Conservation (phyloP, 1,284 basidiomycete species). For the Inonotus hispidus region DNA sequence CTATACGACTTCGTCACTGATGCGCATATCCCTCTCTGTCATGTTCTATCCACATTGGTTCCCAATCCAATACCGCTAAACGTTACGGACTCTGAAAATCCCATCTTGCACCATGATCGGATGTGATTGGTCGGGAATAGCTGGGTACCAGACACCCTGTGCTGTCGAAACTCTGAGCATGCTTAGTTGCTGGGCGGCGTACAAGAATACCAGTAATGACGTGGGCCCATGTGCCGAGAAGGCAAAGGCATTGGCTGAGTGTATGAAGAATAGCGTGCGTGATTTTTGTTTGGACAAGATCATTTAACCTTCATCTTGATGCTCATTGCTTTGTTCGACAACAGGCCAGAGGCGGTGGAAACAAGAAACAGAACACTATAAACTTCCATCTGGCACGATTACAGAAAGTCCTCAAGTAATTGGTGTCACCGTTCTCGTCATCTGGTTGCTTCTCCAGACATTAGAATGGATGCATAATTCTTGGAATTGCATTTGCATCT, state of each 20-base stretch:
- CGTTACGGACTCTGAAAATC: neutral
- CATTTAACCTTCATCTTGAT: neutral
- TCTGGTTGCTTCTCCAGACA: no score
- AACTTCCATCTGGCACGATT: slow-evolving; percentile 82
- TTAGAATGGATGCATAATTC: no score
- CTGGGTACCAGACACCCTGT: slow-evolving; percentile 54
- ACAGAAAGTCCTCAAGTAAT: slow-evolving; percentile 62
- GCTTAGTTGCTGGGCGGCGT: slow-evolving; percentile 90
- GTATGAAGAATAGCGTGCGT: slow-evolving; percentile 83
- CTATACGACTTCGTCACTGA: slow-evolving; percentile 12
- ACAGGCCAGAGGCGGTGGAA: slow-evolving; percentile 58
- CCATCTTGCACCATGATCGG: neutral
- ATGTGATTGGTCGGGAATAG: slow-evolving; percentile 30
- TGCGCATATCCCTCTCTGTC: neutral
- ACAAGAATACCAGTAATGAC: slow-evolving; percentile 60
- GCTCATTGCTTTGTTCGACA: neutral
- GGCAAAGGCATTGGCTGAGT: slow-evolving; percentile 69
- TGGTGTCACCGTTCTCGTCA: neutral
- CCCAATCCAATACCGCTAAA: slow-evolving; percentile 12
- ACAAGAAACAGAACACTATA: slow-evolving; percentile 65
- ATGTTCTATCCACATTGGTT: neutral
- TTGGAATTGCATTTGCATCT: no score
- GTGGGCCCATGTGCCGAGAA: slow-evolving; percentile 57
- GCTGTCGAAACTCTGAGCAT: slow-evolving; percentile 74
- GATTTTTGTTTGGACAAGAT: slow-evolving; percentile 18